These are phyloP conservation scores for Tylopilus subfusipes DNA, from an alignment of 768 basidiomycete species.

Conservation along the genomic window DNA sequence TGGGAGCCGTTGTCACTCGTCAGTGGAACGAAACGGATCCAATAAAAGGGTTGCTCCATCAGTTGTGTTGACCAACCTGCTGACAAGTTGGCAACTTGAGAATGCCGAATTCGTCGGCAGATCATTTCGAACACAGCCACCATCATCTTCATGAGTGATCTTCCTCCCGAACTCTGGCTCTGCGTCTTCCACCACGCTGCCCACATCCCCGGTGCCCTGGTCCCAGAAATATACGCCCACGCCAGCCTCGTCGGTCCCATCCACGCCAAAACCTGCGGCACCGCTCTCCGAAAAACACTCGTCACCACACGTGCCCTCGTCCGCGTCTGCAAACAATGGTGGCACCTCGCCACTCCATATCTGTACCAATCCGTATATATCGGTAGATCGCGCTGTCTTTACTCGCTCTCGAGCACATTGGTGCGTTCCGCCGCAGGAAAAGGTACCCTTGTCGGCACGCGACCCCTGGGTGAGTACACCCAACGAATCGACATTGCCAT, in stretches of 20 bases:
- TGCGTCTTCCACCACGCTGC: constrained; percentile 22
- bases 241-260: constrained; percentile 8
- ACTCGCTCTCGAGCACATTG: constrained; percentile 17
- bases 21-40: no score
- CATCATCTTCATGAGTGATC: background rate
- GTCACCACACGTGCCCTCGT: constrained; percentile 28
- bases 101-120: no score
- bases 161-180: constrained; percentile 20
- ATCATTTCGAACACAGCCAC: background rate
- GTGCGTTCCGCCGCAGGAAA: constrained; percentile 7
- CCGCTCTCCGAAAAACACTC: constrained; percentile 16
- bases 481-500: constrained; percentile 26
- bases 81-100: no score
- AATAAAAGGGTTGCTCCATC: no score
- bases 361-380: constrained; percentile 27
- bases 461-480: constrained; percentile 22
- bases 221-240: constrained; percentile 24
- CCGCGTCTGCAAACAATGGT: constrained; percentile 30
- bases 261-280: constrained; percentile 1
- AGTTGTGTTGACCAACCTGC: no score
- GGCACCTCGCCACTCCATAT: constrained; percentile 20
- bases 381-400: constrained; percentile 14
- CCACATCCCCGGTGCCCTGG: constrained; percentile 15
- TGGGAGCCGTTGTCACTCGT: no score
- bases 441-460: constrained; percentile 6